phyloP scores from a whole-genome alignment of 805 yeast genomes.

The Saccharomycopsis sp. region DNA sequence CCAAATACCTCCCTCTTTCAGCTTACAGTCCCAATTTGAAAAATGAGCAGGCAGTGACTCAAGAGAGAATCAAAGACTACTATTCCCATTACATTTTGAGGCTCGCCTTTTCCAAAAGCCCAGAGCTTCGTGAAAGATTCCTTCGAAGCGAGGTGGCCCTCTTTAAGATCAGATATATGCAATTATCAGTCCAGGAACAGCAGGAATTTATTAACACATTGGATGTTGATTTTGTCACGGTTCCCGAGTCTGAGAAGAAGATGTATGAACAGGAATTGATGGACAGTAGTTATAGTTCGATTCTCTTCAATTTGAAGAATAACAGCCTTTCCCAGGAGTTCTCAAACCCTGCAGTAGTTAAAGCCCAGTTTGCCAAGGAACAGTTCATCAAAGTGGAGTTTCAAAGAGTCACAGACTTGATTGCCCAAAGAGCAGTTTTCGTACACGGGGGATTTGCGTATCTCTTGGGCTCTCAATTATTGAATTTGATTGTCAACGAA shows the following conservation, averaged over 20 bases:
- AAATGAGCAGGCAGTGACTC: constrained; percentile 33
- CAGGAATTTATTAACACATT: constrained; percentile 58
- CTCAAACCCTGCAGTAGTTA: constrained; percentile 21
- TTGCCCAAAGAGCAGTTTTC: constrained; percentile 65
- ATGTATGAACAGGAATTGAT: constrained; percentile 42
- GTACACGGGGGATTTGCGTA: constrained; percentile 69
- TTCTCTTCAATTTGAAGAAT: constrained; percentile 32
- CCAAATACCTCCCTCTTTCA: constrained; percentile 58
- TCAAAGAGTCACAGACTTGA: constrained; percentile 73
- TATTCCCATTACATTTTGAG: constrained; percentile 86
- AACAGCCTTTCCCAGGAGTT: constrained; percentile 24
- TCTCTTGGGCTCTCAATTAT: constrained; percentile 57
- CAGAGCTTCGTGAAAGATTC: constrained; percentile 76
- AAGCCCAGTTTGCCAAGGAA: constrained; percentile 48
- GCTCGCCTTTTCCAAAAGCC: constrained; percentile 81
- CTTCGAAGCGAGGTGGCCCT: constrained; percentile 67
- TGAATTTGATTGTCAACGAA: constrained; percentile 62
- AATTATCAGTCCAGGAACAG: constrained; percentile 58
- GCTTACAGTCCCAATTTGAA: constrained; percentile 23
- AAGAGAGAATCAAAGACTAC: constrained; percentile 81
- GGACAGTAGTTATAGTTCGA: constrained; percentile 45
- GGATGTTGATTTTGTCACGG: constrained; percentile 68
- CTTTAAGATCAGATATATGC: constrained; percentile 59
- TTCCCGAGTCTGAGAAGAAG: constrained; percentile 53
- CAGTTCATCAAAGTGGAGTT: constrained; percentile 80